Evolutionary conservation across 192 early-diverging fungal genomes (phyloP).

Genomic region (Rhizophagus prolifer): DNA sequence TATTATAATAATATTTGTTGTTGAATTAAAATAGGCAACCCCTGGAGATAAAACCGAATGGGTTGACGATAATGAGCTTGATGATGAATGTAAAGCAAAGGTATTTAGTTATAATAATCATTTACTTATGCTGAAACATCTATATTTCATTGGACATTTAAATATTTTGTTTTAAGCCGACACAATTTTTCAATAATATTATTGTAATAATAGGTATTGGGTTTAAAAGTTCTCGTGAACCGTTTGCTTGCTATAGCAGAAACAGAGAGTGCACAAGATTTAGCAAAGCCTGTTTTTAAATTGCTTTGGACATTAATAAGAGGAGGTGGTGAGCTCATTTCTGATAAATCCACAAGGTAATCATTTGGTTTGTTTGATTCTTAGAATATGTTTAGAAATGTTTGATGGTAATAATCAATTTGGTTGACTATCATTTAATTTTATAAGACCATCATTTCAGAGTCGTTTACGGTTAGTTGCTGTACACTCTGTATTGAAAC

Average conservation of each 20-base stretch:
- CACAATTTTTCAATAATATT: neutral
- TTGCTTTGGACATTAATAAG: slow-evolving; percentile 62
- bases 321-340: slow-evolving; percentile 64
- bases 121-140: neutral
- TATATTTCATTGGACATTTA: no score
- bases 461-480: slow-evolving; percentile 72
- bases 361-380: neutral
- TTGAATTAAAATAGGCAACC: slow-evolving; percentile 3
- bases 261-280: slow-evolving; percentile 37
- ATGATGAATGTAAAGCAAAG: slow-evolving; percentile 57
- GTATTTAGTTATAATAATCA: slow-evolving; percentile 30
- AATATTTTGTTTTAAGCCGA: no score
- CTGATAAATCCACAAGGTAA: slow-evolving; percentile 48
- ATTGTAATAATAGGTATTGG: slow-evolving; percentile 53
- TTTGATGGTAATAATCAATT: neutral
- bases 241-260: slow-evolving; percentile 54
- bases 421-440: neutral
- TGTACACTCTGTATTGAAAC: slow-evolving; percentile 60
- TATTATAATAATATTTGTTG: no score
- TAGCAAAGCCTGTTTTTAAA: slow-evolving; percentile 56
- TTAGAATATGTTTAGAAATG: neutral
- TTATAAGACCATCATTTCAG: slow-evolving; percentile 44
- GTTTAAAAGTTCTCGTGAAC: slow-evolving; percentile 65
- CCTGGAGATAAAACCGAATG: slow-evolving; percentile 54
- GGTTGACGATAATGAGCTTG: slow-evolving; percentile 61